phyloP scores from a whole-genome alignment of 176 grass and related monocot genomes.

The Hsuehochloa calcarea region DNA sequence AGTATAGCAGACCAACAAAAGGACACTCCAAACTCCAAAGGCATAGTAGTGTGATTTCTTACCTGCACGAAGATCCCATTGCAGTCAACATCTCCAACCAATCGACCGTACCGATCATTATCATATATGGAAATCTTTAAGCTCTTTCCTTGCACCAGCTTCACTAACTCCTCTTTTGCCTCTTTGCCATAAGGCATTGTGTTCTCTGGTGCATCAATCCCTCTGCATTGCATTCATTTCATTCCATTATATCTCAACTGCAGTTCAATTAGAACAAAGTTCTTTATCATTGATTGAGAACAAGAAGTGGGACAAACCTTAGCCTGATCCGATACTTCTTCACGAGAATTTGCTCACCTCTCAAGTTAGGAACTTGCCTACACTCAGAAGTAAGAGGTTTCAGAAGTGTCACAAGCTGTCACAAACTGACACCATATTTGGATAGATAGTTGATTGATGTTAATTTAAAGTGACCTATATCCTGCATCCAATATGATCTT shows the following conservation, averaged over 20 bases:
- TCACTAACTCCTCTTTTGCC: conserved; percentile 72
- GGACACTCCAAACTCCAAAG: neutral
- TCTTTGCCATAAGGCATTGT: conserved; percentile 83
- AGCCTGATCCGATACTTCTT: conserved; percentile 80
- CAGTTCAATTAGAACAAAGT: neutral
- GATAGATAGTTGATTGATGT: neutral
- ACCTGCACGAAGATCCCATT: conserved; percentile 70
- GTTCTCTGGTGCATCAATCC: conserved; percentile 86
- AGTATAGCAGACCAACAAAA: neutral
- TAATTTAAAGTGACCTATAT: conserved; percentile 53
- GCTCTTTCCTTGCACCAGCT: conserved; percentile 54
- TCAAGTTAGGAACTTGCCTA: conserved; percentile 45
- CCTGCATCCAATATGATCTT: conserved; percentile 66
- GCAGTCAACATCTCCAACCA: conserved; percentile 71
- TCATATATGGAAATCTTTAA: conserved; percentile 53
- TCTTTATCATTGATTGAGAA: neutral
- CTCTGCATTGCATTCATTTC: conserved; percentile 47
- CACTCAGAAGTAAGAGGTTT: neutral
- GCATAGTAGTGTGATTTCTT: conserved; percentile 11
- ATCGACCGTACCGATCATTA: conserved; percentile 60
- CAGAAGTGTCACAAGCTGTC: conserved; percentile 8
- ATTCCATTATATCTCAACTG: neutral
- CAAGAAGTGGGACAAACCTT: conserved; percentile 45
- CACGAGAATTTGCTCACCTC: conserved; percentile 38
- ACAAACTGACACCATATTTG: neutral